Percentiles rank a stretch among this genome's conserved stretches.
Conservation (phyloP, 805 yeast genomes). For the Ogataea wickerhamii region DNA sequence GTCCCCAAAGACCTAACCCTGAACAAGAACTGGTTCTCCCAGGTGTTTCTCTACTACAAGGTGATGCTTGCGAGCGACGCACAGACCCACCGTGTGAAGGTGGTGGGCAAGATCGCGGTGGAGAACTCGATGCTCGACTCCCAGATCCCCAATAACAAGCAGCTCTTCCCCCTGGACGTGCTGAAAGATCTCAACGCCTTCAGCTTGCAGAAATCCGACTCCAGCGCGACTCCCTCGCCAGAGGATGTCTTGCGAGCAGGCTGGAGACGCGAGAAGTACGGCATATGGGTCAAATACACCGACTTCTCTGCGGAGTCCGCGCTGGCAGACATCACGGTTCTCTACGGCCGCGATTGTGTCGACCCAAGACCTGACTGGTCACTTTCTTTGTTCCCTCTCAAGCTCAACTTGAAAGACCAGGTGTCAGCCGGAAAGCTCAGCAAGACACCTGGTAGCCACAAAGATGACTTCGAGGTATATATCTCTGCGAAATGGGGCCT, state of each 20-base stretch:
- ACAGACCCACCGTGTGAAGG: neutral
- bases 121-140: conserved; percentile 12
- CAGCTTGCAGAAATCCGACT: conserved; percentile 1
- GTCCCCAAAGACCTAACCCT: conserved; percentile 23
- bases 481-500: conserved; percentile 33
- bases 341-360: conserved; percentile 68
- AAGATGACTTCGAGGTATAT: conserved; percentile 25
- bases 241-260: conserved; percentile 26
- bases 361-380: conserved; percentile 79
- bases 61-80: conserved; percentile 11
- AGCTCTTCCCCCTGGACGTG: conserved; percentile 8
- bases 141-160: conserved; percentile 4
- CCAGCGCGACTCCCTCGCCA: neutral
- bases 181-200: conserved; percentile 5
- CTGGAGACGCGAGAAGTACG: conserved; percentile 46
- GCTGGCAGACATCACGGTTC: conserved; percentile 58
- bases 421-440: conserved; percentile 8
- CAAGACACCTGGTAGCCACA: conserved; percentile 3
- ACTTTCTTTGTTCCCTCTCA: neutral
- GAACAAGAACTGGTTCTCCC: conserved; percentile 9
- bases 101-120: conserved; percentile 13
- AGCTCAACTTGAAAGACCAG: conserved; percentile 13
- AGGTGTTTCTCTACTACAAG: conserved; percentile 14
- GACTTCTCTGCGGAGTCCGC: conserved; percentile 31
- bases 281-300: conserved; percentile 62